Evolutionary conservation across 805 yeast genomes (phyloP), one percentile per base, ranked within the genome.

Genomic region (Yamadazyma philogaea): DNA sequence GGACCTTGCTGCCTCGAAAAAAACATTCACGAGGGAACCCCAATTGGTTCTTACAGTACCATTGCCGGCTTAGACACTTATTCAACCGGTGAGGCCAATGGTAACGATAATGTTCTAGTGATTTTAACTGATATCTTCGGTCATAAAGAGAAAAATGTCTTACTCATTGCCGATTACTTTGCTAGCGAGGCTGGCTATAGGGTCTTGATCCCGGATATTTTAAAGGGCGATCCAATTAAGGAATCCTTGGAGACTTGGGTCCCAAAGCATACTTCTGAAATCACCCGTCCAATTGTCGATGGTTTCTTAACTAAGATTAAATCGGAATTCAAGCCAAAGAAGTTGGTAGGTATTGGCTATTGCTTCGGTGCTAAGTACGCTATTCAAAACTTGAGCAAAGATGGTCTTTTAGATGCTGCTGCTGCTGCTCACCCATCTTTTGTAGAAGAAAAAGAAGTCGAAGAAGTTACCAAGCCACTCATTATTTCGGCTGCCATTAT

Each of bases 371-470:
- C 87, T 31, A 84, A 81, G 61, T 81, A 69, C 52, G 79, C 77
- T 26, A 53, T 84, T 44, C 79, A 74, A 46, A 75, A 81, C 44
- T 60, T 78, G 22, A 59, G 71, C 6, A 55, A 54, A 20, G 71
- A 61, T 32, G 66, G 65, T 14, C 40, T 43, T 11, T 53, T 58
- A 7, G 60, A 57, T 42, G 65, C 73, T 14, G 87, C 77, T 54
- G 95, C 91, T 12, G 63, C 78, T 48, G 93, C 93, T 7, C 97
- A 90, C 63, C 96, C 97, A 5, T 83, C 95, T 2, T 74, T 83
- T 47, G 81, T 86, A 12, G 46, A 72, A 10, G 72, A 74, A 26
- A 89, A 79, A 30, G 95, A 85, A 55, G 72, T 87, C 37, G 76
- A 70, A 40, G 75, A 67, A 1, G 60, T 90, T 51, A 39, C 53